Conservation (phyloP, 2,329 filamentous ascomycete species). For the Phaeomoniella chlamydospora region DNA sequence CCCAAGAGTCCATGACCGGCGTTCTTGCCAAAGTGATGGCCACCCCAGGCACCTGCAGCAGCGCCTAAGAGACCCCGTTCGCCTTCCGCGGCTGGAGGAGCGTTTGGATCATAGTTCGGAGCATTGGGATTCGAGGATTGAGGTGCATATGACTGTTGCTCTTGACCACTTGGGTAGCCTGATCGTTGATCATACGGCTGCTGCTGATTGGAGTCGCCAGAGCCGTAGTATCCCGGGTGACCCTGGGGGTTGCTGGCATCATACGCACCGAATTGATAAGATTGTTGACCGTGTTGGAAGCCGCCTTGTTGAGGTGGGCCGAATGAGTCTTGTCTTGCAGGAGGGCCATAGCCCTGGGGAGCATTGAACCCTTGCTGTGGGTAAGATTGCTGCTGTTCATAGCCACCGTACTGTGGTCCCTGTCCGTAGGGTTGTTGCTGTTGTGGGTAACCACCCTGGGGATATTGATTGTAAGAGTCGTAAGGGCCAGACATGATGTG, state of each 20-base stretch:
- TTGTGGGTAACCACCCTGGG: slow-evolving; percentile 17
- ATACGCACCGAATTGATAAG: slow-evolving; percentile 17
- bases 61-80: slow-evolving; percentile 45
- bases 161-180: slow-evolving; percentile 4
- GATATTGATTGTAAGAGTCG: slow-evolving; percentile 19
- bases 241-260: slow-evolving; percentile 19
- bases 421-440: slow-evolving; percentile 18
- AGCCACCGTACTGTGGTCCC: slow-evolving; percentile 9
- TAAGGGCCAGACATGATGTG: slow-evolving; percentile 37
- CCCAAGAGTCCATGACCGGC: slow-evolving; percentile 43
- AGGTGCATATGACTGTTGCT: slow-evolving; percentile 4
- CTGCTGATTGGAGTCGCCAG: slow-evolving; percentile 5
- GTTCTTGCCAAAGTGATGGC: slow-evolving; percentile 41
- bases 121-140: slow-evolving; percentile 8
- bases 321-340: slow-evolving; percentile 20
- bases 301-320: slow-evolving; percentile 25
- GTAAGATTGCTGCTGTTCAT: slow-evolving; percentile 12
- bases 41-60: slow-evolving; percentile 41
- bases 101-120: slow-evolving; percentile 25
- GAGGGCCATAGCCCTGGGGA: slow-evolving; percentile 27
- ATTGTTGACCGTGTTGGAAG: slow-evolving; percentile 31
- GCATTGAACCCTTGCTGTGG: slow-evolving; percentile 15
- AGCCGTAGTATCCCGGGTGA: slow-evolving; percentile 21
- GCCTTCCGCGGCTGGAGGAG: slow-evolving; percentile 27
- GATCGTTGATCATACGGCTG: slow-evolving; percentile 9